Percentiles rank a stretch among this genome's conserved stretches.
These are phyloP conservation scores for Nicotiana knightiana DNA, from an alignment of 257 asterid genomes.

Conservation along the genomic window DNA sequence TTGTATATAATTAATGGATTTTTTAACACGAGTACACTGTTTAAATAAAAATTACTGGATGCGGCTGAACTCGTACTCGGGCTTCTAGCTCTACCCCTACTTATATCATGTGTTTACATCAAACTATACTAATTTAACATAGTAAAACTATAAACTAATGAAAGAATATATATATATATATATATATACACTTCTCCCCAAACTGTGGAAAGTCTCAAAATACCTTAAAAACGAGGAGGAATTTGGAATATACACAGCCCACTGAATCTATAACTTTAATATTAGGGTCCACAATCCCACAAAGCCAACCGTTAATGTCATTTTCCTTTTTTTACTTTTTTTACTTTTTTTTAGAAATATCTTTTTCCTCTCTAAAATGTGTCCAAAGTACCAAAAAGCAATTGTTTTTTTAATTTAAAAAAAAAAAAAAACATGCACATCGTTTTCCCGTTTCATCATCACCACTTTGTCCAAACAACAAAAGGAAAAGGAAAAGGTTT, in stretches of 20 bases:
- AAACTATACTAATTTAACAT: no score
- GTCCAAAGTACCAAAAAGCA: neutral
- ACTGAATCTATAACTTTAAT: neutral
- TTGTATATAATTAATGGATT: no score
- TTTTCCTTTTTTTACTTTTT: neutral
- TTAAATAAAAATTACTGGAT: no score
- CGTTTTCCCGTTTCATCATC: constrained; percentile 4
- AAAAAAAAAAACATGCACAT: neutral
- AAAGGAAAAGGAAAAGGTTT: neutral
- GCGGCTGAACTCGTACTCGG: no score
- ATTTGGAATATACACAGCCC: neutral
- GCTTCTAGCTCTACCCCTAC: no score
- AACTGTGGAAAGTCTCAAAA: neutral
- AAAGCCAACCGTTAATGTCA: neutral
- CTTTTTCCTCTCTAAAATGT: neutral
- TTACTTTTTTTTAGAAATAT: neutral
- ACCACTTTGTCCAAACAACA: neutral
- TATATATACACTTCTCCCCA: neutral
- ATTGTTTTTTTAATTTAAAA: neutral
- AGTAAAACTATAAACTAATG: no score
- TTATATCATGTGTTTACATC: no score
- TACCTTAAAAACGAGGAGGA: neutral
- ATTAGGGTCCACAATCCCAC: neutral
- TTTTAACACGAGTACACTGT: no score
- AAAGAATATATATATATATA: neutral